phyloP scores from a whole-genome alignment of 2,329 filamentous ascomycete species.

The Eutypa lata region DNA sequence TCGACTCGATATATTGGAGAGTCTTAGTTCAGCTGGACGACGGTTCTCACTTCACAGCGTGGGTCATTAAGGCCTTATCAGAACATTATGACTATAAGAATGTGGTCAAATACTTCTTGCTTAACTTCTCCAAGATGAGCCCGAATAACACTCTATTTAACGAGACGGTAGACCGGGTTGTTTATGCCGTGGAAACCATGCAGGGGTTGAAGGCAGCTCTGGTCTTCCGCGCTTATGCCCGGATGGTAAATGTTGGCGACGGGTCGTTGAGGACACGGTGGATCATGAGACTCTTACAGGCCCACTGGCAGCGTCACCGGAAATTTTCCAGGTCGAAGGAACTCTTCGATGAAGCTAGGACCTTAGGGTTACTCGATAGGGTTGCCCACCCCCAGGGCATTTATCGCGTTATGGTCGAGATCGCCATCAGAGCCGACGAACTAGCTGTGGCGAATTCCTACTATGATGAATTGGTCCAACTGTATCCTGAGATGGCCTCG shows the following conservation, averaged over 20 bases:
- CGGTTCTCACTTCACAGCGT: slow-evolving; percentile 22
- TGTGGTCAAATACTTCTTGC: slow-evolving; percentile 32
- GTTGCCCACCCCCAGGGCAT: slow-evolving; percentile 25
- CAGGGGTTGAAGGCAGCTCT: slow-evolving; percentile 22
- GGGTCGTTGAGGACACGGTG: slow-evolving; percentile 30
- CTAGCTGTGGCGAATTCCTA: slow-evolving; percentile 27
- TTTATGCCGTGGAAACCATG: slow-evolving; percentile 28
- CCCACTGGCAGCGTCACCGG: slow-evolving; percentile 30
- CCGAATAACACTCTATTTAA: slow-evolving; percentile 18
- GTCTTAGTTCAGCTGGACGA: slow-evolving; percentile 22
- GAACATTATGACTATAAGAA: slow-evolving; percentile 26
- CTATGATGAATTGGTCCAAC: slow-evolving; percentile 21
- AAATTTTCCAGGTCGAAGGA: slow-evolving; percentile 21
- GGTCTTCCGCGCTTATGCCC: slow-evolving; percentile 28
- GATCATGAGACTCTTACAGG: slow-evolving; percentile 33
- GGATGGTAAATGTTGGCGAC: slow-evolving; percentile 15
- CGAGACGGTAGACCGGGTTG: slow-evolving; percentile 27
- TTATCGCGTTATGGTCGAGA: slow-evolving; percentile 39
- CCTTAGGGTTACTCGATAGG: slow-evolving; percentile 18
- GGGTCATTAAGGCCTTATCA: slow-evolving; percentile 30
- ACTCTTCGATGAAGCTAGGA: slow-evolving; percentile 26
- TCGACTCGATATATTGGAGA: slow-evolving; percentile 31
- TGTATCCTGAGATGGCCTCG: slow-evolving; percentile 20
- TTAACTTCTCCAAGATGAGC: slow-evolving; percentile 25
- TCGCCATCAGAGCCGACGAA: slow-evolving; percentile 34